phyloP scores from a whole-genome alignment of 768 basidiomycete genomes.

The Russula dissimulans region DNA sequence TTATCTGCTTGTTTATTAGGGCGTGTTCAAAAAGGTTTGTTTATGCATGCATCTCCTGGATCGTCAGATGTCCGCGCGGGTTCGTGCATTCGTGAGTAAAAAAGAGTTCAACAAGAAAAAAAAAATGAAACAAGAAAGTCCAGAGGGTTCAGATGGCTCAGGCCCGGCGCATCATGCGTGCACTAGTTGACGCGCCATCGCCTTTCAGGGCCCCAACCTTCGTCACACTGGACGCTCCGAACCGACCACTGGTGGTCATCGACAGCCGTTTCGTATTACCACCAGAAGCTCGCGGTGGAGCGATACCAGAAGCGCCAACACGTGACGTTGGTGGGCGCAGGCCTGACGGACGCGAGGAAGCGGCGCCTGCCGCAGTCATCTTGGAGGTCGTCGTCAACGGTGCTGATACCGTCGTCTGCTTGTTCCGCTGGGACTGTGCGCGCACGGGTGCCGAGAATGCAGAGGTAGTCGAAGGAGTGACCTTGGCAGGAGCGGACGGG shows the following conservation, averaged over 20 bases:
- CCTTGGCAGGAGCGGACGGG: neutral
- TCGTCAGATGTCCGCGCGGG: slow-evolving; percentile 2
- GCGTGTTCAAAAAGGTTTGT: neutral
- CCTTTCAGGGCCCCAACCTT: neutral
- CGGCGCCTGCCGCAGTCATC: neutral
- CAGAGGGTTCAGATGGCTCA: neutral
- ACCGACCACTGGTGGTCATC: neutral
- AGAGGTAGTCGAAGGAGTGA: neutral
- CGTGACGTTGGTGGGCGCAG: slow-evolving; percentile 7
- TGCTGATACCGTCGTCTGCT: neutral
- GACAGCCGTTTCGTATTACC: neutral
- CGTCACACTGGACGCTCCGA: neutral
- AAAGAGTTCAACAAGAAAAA: neutral
- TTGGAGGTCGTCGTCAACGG: neutral
- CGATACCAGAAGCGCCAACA: neutral
- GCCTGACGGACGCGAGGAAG: neutral
- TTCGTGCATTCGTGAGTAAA: slow-evolving; percentile 11
- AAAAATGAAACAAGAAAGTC: neutral
- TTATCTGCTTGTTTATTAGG: neutral
- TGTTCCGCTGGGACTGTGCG: neutral
- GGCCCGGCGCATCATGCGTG: slow-evolving; percentile 5
- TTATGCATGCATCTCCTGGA: neutral
- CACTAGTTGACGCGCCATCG: neutral
- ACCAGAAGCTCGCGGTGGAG: neutral
- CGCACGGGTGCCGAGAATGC: neutral